Conservation (phyloP, 2,329 filamentous ascomycete species). For the Scleromitrula shiraiana region DNA sequence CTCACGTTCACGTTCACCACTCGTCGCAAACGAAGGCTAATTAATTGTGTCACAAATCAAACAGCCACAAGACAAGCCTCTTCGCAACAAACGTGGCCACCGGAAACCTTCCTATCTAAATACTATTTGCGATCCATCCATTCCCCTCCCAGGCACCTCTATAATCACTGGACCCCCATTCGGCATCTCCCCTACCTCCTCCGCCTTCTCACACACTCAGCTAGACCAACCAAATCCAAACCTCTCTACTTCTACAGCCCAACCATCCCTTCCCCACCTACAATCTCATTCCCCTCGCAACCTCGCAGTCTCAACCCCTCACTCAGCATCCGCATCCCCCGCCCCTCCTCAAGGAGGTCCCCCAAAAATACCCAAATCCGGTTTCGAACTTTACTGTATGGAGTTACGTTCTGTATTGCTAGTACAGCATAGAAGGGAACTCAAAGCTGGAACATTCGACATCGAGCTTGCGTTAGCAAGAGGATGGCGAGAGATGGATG, state of each 20-base stretch:
- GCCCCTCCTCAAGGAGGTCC: slow-evolving; percentile 7
- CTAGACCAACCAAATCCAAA: slow-evolving; percentile 28
- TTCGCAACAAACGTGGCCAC: slow-evolving; percentile 66
- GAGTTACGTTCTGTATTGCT: slow-evolving; percentile 22
- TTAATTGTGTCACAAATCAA: slow-evolving; percentile 9
- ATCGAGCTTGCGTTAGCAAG: slow-evolving; percentile 23
- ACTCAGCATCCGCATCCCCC: slow-evolving; percentile 10
- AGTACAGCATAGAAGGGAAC: slow-evolving; percentile 19
- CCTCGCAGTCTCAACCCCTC: slow-evolving; percentile 1
- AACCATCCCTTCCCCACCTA: slow-evolving; percentile 5
- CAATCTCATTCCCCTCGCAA: slow-evolving; percentile 15
- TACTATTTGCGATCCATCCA: slow-evolving; percentile 31
- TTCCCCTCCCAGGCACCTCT: slow-evolving; percentile 37
- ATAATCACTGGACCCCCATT: slow-evolving; percentile 38
- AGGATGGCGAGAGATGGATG: slow-evolving; percentile 23
- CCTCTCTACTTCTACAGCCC: slow-evolving; percentile 31
- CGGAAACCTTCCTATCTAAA: slow-evolving; percentile 45
- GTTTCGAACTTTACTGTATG: slow-evolving; percentile 26
- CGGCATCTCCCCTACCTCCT: slow-evolving; percentile 42
- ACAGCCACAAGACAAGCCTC: slow-evolving; percentile 70
- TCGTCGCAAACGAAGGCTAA: slow-evolving; percentile 13
- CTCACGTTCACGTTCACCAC: slow-evolving; percentile 9
- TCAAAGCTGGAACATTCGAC: slow-evolving; percentile 23
- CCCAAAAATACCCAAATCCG: slow-evolving; percentile 17
- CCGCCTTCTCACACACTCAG: slow-evolving; percentile 45